Evolutionary conservation across 192 early-diverging fungal species (phyloP).

Genomic region (Coemansia sp.): DNA sequence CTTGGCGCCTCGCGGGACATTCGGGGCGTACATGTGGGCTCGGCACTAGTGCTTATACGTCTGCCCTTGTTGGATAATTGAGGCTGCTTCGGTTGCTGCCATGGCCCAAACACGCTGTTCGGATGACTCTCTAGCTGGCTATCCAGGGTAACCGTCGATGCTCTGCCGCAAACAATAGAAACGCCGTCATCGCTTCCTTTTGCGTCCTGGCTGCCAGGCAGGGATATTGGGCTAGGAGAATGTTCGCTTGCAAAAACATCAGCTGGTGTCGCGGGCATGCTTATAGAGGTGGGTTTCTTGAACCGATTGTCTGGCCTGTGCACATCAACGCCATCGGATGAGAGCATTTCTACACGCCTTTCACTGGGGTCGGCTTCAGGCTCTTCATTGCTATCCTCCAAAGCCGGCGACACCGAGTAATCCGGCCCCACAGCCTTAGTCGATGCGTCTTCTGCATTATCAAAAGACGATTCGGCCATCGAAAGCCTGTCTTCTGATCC

Average conservation of each 20-base stretch:
- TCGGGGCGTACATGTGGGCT: neutral
- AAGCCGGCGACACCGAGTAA: neutral
- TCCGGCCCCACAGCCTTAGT: neutral
- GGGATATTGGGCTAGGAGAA: neutral
- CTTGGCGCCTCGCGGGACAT: neutral
- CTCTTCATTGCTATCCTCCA: neutral
- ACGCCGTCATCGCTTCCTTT: conserved; percentile 7
- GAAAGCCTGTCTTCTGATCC: neutral
- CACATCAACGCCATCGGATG: conserved; percentile 1
- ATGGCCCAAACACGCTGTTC: neutral
- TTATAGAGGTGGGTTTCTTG: neutral
- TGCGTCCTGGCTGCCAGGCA: neutral
- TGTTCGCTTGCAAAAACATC: neutral
- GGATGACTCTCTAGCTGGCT: conserved; percentile 6
- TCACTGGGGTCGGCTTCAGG: neutral
- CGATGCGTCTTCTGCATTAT: neutral
- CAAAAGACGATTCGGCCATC: neutral
- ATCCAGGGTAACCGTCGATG: conserved; percentile 21
- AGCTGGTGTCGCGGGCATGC: neutral
- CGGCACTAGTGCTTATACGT: conserved; percentile 5
- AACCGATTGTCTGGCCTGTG: neutral
- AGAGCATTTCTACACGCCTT: neutral
- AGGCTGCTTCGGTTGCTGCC: conserved; percentile 1
- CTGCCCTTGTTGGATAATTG: neutral
- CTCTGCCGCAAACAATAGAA: conserved; percentile 4